phyloP scores from a whole-genome alignment of 345 rosid genomes.

The Populus nigra region DNA sequence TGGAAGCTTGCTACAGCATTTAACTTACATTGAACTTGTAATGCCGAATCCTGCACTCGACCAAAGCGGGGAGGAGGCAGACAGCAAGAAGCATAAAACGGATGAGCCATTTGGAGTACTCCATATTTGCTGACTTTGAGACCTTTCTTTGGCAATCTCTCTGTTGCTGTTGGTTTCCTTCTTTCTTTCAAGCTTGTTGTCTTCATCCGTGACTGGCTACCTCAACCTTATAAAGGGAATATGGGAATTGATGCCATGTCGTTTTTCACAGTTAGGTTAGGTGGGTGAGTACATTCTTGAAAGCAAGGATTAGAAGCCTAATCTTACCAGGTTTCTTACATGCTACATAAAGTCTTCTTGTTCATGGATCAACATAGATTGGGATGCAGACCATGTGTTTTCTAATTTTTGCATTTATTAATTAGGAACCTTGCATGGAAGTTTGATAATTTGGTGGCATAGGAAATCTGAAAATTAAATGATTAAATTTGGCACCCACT shows the following conservation, averaged over 20 bases:
- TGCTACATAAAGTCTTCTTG: constrained; percentile 20
- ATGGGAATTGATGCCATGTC: constrained; percentile 26
- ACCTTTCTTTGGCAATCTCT: neutral
- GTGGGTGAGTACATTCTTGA: constrained; percentile 20
- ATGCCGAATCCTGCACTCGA: constrained; percentile 24
- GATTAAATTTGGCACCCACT: too few relatives aligned
- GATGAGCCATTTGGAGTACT: neutral
- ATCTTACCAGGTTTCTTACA: constrained; percentile 9
- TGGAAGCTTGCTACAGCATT: neutral
- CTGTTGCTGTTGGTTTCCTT: neutral
- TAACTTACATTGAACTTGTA: constrained; percentile 32
- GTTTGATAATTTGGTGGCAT: neutral
- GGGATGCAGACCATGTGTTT: too few relatives aligned
- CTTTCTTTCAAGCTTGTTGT: neutral
- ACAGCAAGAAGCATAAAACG: constrained; percentile 12
- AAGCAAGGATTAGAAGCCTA: constrained; percentile 9
- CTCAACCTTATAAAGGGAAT: constrained; percentile 18
- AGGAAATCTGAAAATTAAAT: neutral
- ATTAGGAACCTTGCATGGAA: neutral
- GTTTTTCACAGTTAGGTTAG: constrained; percentile 24
- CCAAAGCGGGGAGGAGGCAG: constrained; percentile 17
- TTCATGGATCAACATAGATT: too few relatives aligned
- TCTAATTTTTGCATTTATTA: too few relatives aligned
- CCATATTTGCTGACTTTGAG: neutral
- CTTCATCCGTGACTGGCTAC: constrained; percentile 5